Percentiles rank a stretch among this genome's conserved stretches.
Conservation (phyloP, 2,329 filamentous ascomycete species). For the Bipolaris victoriae region DNA sequence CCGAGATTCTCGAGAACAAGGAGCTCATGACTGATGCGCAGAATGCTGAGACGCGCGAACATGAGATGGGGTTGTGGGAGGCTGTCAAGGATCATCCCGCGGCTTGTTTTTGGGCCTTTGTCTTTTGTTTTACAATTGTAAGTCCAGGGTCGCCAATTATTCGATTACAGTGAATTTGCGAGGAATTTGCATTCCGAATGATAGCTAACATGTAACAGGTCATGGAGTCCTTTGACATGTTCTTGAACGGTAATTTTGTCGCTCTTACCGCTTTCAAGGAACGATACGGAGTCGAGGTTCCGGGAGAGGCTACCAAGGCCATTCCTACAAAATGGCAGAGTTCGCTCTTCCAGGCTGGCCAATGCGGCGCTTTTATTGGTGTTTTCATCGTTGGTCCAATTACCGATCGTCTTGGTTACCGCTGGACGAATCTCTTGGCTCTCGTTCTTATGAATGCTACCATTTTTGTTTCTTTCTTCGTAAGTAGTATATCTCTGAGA, state of each 20-base stretch:
- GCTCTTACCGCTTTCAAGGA: constrained; percentile 57
- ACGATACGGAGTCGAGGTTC: constrained; percentile 54
- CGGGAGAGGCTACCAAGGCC: constrained; percentile 35
- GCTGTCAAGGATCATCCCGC: constrained; percentile 59
- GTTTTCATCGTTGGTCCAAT: constrained; percentile 65
- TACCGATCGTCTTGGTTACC: constrained; percentile 64
- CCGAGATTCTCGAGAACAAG: constrained; percentile 29
- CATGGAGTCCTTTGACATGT: constrained; percentile 69
- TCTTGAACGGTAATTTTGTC: constrained; percentile 65
- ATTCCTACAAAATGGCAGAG: constrained; percentile 64
- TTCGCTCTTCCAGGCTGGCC: constrained; percentile 62
- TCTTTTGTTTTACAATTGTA: constrained; percentile 63
- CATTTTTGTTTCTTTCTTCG: constrained; percentile 66
- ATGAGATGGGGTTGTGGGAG: constrained; percentile 56
- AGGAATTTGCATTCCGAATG: not conserved
- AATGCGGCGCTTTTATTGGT: constrained; percentile 65
- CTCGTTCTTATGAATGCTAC: constrained; percentile 63
- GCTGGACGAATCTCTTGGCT: constrained; percentile 60
- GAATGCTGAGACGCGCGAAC: constrained; percentile 62
- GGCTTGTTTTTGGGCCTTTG: constrained; percentile 61
- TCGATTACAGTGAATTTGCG: too few relatives aligned
- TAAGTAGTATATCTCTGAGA: constrained; percentile 1
- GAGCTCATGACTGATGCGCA: constrained; percentile 51
- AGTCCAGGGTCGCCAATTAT: constrained; percentile 2
- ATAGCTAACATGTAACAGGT: constrained; percentile 51